A percentile compares a stretch with the other conserved stretches of the same genome.
Conservation (phyloP, 2,329 filamentous ascomycete genomes). For the Fusarium aywerte region DNA sequence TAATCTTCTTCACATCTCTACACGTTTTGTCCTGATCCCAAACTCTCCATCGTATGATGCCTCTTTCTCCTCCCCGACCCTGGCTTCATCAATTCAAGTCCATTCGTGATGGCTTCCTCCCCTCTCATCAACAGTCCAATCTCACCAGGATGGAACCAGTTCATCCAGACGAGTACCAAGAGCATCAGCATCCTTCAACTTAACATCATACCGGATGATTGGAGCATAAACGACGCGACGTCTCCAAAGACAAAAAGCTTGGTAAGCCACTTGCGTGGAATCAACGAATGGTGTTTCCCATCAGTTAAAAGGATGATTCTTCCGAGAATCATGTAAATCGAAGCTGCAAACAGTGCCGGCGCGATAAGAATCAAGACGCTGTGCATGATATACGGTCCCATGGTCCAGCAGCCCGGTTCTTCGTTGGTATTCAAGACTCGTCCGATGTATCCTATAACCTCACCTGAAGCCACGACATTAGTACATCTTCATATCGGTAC, state of each 20-base stretch:
- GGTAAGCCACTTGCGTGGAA: slow-evolving; percentile 58
- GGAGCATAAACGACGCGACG: slow-evolving; percentile 56
- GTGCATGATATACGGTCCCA: slow-evolving; percentile 55
- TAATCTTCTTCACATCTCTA: no score
- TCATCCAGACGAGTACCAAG: slow-evolving; percentile 44
- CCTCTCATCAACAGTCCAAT: slow-evolving; percentile 44
- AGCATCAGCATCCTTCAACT: slow-evolving; percentile 48
- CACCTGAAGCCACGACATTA: slow-evolving; percentile 27
- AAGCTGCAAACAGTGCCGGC: slow-evolving; percentile 58
- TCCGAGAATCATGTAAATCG: slow-evolving; percentile 61
- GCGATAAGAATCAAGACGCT: slow-evolving; percentile 53
- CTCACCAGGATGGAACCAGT: slow-evolving; percentile 47
- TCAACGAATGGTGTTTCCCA: slow-evolving; percentile 54
- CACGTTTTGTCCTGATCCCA: slow-evolving; percentile 17
- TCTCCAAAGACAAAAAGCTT: slow-evolving; percentile 65
- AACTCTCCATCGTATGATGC: slow-evolving; percentile 27
- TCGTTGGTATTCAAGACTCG: slow-evolving; percentile 57
- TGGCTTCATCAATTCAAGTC: slow-evolving; percentile 36
- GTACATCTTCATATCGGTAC: neutral
- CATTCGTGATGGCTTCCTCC: slow-evolving; percentile 38
- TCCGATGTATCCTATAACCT: slow-evolving; percentile 57
- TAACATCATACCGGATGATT: slow-evolving; percentile 30
- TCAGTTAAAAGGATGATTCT: slow-evolving; percentile 53
- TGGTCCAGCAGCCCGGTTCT: slow-evolving; percentile 50
- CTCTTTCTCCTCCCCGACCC: slow-evolving; percentile 9